A percentile compares a stretch with the other conserved stretches of the same genome.
Evolutionary conservation across 2,329 filamentous ascomycete species (phyloP).

Genomic region (Phoma sp.): DNA sequence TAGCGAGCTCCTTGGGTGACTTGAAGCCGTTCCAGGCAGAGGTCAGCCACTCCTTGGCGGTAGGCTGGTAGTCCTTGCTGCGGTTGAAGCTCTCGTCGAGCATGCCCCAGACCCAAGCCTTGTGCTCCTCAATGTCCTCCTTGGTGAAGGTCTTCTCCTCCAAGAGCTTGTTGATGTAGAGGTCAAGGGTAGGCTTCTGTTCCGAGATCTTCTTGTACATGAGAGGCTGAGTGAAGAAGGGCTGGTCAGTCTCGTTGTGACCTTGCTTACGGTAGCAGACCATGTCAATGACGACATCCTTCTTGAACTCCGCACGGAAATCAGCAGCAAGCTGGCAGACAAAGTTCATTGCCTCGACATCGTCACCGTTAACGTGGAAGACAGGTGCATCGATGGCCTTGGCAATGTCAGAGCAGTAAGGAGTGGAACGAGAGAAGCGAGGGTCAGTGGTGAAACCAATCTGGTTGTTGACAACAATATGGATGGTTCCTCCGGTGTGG

Average conservation of each 20-base stretch:
- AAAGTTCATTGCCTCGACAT: conserved; percentile 98
- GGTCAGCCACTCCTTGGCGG: conserved; percentile 97
- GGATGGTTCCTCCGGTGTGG: conserved; percentile 95
- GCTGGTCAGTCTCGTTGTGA: conserved; percentile 99
- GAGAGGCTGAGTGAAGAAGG: conserved; percentile 97
- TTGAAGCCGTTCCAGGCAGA: conserved; percentile 99
- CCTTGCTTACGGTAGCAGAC: conserved; percentile 99
- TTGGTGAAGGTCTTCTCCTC: conserved; percentile 95
- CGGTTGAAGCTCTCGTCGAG: conserved; percentile 96
- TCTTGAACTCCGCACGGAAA: conserved; percentile 98
- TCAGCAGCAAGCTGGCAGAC: conserved; percentile 96
- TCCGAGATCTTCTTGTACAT: conserved; percentile 98
- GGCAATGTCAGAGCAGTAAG: conserved; percentile 99
- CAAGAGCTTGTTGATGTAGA: conserved; percentile 90
- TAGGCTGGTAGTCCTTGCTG: conserved; percentile 97
- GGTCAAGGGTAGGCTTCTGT: conserved; percentile 84
- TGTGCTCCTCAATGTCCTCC: conserved; percentile 98
- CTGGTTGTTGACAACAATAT: conserved; percentile 99
- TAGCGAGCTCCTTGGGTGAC: conserved; percentile 95
- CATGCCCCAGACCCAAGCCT: conserved; percentile 99
- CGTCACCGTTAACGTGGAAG: conserved; percentile 99
- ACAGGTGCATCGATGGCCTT: conserved; percentile 98
- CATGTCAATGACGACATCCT: conserved; percentile 96
- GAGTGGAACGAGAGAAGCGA: conserved; percentile 94
- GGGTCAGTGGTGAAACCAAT: conserved; percentile 99